A percentile compares a stretch with the other conserved stretches of the same genome.
These are phyloP conservation scores for Pulveroboletus sp. DNA, from an alignment of 768 basidiomycete species.

Conservation along the genomic window DNA sequence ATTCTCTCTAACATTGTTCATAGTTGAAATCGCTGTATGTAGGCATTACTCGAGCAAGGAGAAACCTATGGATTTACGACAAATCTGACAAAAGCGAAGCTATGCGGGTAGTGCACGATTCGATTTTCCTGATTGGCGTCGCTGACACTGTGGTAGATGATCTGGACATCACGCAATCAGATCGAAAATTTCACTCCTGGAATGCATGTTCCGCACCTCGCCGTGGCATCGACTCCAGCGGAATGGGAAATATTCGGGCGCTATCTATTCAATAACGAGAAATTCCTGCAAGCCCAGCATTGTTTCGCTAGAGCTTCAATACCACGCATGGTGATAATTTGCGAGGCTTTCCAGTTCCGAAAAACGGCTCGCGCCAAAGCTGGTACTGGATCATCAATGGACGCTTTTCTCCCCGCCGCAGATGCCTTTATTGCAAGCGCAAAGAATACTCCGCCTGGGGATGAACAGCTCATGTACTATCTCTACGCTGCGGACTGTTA, in stretches of 20 bases:
- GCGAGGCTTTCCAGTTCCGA: constrained; percentile 52
- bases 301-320: constrained; percentile 48
- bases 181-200: constrained; percentile 48
- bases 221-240: constrained; percentile 45
- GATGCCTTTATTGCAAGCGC: constrained; percentile 46
- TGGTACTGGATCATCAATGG: constrained; percentile 23
- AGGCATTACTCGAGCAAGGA: constrained; percentile 64
- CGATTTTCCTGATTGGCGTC: background rate
- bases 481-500: constrained; percentile 46
- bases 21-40: constrained; percentile 70
- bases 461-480: constrained; percentile 36
- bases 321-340: constrained; percentile 41
- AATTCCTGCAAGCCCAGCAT: constrained; percentile 50
- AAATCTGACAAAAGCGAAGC: constrained; percentile 51
- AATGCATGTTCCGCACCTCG: constrained; percentile 49
- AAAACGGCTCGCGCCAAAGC: constrained; percentile 41
- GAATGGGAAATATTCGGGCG: constrained; percentile 45
- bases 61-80: constrained; percentile 69
- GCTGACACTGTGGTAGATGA: constrained; percentile 32
- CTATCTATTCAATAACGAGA: constrained; percentile 36
- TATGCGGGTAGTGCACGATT: constrained; percentile 42
- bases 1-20: background rate
- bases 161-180: constrained; percentile 47
- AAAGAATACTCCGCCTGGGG: constrained; percentile 21
- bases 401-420: constrained; percentile 45